These are phyloP conservation scores for Cydonia oblonga DNA, from an alignment of 331 rosid species.

Conservation along the genomic window DNA sequence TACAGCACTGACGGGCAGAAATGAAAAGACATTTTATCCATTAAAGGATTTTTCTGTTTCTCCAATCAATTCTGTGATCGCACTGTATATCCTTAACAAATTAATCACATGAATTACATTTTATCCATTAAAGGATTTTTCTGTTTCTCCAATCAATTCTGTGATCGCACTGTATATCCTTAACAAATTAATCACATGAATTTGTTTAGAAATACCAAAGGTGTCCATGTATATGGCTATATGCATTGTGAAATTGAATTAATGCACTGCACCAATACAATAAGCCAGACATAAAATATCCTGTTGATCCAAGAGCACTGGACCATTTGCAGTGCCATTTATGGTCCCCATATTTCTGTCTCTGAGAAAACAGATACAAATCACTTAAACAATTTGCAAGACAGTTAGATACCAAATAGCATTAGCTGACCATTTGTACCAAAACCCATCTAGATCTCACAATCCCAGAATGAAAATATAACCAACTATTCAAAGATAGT, in stretches of 20 bases:
- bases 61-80: background rate
- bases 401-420: background rate
- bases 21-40: background rate
- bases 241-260: background rate
- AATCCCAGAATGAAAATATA: background rate
- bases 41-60: background rate
- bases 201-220: background rate
- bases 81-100: background rate
- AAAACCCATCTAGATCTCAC: background rate
- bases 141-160: background rate
- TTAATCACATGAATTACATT: background rate
- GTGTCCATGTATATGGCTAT: background rate
- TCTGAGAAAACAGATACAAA: background rate
- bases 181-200: background rate
- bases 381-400: background rate
- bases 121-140: background rate
- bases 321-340: background rate
- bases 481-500: background rate
- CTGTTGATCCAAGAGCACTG: background rate
- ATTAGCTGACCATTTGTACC: background rate
- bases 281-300: background rate
- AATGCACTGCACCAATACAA: background rate
- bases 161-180: background rate
- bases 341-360: background rate
- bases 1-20: background rate